Evolutionary conservation across 225 moss, liverwort and hornwort genomes (phyloP), one percentile per base, ranked within the genome.

Genomic region (Rhytidiadelphus loreus): DNA sequence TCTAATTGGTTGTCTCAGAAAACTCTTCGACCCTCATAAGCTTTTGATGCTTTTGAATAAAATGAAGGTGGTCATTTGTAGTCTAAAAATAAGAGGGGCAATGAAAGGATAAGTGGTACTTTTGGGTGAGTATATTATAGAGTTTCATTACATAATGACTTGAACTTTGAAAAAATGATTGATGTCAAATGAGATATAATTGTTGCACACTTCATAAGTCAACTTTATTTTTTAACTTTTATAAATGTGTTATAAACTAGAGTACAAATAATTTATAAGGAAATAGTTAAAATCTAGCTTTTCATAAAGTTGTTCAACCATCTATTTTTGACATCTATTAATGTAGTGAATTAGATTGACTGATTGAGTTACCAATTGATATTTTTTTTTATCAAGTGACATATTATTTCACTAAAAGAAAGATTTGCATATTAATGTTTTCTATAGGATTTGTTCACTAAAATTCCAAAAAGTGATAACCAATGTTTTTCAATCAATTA

Each of bases 41-140:
- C 24, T 39, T 39, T 13, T 39, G 8, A 4, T 69, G 24, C 13
- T 13, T 41, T 24, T 0, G 12, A 3, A 5, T 21, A 20, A 65
- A 37, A 37, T 37, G 37, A 66, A 11, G 6, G 12, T 69, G 7
- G 23, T 12, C 23, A 37, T 66, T 66, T 16, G 15, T 19, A 1
- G 66, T 66, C 37, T 15, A 37, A 37, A 66, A 68, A 23, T 68
- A 68, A 4, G 8, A 39, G 14, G 39, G 14, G 14, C 14, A 39
- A 0, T 24, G 0, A 24, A 69, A 39, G 4, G 13, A 1, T 21
- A 0, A 0, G 4, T 39, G 13, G 13, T 2, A 39, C 23, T 68
- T 19, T 68, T 12, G 5, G 39, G 13, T 39, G 8, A 23, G 13
- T 23, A 39, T 7, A 69, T 69, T 69, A 21, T 69, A 39, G 39